These are phyloP conservation scores for Pugionium dolabratum DNA, from an alignment of 345 rosid genomes.

Conservation along the genomic window DNA sequence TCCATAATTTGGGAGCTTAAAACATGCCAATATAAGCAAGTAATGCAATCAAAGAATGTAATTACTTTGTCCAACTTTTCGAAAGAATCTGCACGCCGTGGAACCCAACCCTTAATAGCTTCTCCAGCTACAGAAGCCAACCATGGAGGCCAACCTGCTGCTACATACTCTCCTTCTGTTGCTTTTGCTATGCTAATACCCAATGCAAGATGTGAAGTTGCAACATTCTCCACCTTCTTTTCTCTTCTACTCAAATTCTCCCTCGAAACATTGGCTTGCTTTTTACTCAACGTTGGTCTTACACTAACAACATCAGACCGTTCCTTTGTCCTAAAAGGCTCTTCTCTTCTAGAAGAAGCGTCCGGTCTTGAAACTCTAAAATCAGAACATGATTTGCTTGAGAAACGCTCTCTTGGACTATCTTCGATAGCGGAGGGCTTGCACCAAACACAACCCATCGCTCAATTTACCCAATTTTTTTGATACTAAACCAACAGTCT, in stretches of 20 bases:
- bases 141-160: slow-evolving; percentile 99
- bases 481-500: slow-evolving; percentile 41
- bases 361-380: slow-evolving; percentile 53
- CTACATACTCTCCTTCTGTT: slow-evolving; percentile 84
- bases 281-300: slow-evolving; percentile 58
- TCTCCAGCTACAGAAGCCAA: slow-evolving; percentile 90
- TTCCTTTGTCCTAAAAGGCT: slow-evolving; percentile 53
- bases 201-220: slow-evolving; percentile 55
- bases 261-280: slow-evolving; percentile 61
- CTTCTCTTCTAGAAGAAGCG: slow-evolving; percentile 74
- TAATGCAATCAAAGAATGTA: slow-evolving; percentile 25
- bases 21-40: slow-evolving; percentile 23
- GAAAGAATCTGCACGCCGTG: slow-evolving; percentile 92
- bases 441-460: slow-evolving; percentile 77
- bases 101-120: slow-evolving; percentile 36
- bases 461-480: slow-evolving; percentile 40
- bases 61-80: slow-evolving; percentile 91
- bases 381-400: slow-evolving; percentile 57
- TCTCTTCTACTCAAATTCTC: slow-evolving; percentile 61
- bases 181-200: slow-evolving; percentile 62
- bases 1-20: background rate
- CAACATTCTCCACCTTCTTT: slow-evolving; percentile 54
- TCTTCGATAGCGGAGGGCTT: slow-evolving; percentile 86
- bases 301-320: slow-evolving; percentile 54
- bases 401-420: slow-evolving; percentile 67